Conservation (phyloP, 371 early-diverging fungal genomes). For the Rhizopus stolonifer region DNA sequence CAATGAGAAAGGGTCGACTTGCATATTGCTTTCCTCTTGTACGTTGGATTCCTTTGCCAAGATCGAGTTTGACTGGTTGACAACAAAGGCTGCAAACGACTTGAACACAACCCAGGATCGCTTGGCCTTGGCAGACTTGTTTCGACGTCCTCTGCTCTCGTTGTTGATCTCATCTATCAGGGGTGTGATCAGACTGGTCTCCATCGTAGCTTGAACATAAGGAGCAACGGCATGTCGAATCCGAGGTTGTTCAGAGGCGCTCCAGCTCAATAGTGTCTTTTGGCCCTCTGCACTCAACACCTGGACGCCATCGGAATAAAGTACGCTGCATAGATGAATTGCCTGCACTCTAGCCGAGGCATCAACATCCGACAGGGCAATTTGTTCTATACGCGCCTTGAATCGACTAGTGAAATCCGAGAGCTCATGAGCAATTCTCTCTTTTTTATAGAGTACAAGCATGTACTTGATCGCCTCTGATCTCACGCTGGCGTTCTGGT, state of each 20-base stretch:
- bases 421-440: slow-evolving; percentile 52
- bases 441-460: slow-evolving; percentile 52
- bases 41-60: slow-evolving; percentile 16
- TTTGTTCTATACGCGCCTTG: slow-evolving; percentile 74
- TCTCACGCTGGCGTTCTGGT: slow-evolving; percentile 68
- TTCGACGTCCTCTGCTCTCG: slow-evolving; percentile 15
- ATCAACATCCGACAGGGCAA: slow-evolving; percentile 82
- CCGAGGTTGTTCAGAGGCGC: slow-evolving; percentile 38
- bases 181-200: slow-evolving; percentile 44
- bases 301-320: slow-evolving; percentile 42
- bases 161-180: slow-evolving; percentile 40
- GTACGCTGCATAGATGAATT: slow-evolving; percentile 49
- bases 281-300: slow-evolving; percentile 42
- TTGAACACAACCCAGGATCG: slow-evolving; percentile 64
- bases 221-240: slow-evolving; percentile 51
- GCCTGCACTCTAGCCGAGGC: slow-evolving; percentile 64
- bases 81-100: slow-evolving; percentile 55
- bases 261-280: slow-evolving; percentile 29
- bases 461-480: slow-evolving; percentile 63
- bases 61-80: slow-evolving; percentile 31
- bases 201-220: slow-evolving; percentile 50
- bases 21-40: slow-evolving; percentile 17
- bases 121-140: slow-evolving; percentile 25
- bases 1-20: slow-evolving; percentile 13
- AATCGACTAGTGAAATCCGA: slow-evolving; percentile 74